These are phyloP conservation scores for Primulina eburnea DNA, from an alignment of 257 asterid species.

Conservation along the genomic window DNA sequence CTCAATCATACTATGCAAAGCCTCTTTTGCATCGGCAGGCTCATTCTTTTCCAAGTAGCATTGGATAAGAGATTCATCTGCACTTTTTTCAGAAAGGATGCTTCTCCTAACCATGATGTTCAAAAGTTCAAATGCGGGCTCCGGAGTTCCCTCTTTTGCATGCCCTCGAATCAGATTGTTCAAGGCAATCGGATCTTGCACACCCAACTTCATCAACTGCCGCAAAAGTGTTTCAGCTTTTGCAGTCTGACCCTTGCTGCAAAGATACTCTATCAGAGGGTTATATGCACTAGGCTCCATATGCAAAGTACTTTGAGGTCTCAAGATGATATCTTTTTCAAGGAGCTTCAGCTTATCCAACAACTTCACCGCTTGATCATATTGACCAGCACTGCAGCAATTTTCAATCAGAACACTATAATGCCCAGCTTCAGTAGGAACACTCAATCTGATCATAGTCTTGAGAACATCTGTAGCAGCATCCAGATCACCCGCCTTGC, in stretches of 20 bases:
- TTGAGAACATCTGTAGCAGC: constrained; percentile 78
- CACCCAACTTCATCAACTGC: constrained; percentile 92
- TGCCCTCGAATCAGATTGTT: constrained; percentile 70
- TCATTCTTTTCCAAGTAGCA: constrained; percentile 70
- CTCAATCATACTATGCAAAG: constrained; percentile 85
- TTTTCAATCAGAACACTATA: constrained; percentile 80
- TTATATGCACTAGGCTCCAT: constrained; percentile 82
- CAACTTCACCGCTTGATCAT: constrained; percentile 61
- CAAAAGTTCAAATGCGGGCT: constrained; percentile 66
- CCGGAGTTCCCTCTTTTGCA: constrained; percentile 72
- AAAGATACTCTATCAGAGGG: constrained; percentile 68
- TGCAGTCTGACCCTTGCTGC: constrained; percentile 65
- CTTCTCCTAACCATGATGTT: constrained; percentile 71
- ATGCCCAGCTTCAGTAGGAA: constrained; percentile 93
- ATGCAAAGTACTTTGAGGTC: constrained; percentile 55
- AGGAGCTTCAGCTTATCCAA: constrained; percentile 81
- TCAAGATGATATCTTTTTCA: constrained; percentile 72
- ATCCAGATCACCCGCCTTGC: constrained; percentile 68
- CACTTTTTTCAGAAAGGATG: constrained; percentile 47
- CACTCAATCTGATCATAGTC: constrained; percentile 71
- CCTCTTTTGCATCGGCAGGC: constrained; percentile 76
- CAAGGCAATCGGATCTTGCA: constrained; percentile 67
- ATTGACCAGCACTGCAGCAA: constrained; percentile 67
- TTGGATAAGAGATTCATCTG: constrained; percentile 57
- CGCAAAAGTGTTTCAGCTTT: constrained; percentile 78